Conservation (phyloP, 805 yeast genomes). For the Maudiozyma saulgeensis region DNA sequence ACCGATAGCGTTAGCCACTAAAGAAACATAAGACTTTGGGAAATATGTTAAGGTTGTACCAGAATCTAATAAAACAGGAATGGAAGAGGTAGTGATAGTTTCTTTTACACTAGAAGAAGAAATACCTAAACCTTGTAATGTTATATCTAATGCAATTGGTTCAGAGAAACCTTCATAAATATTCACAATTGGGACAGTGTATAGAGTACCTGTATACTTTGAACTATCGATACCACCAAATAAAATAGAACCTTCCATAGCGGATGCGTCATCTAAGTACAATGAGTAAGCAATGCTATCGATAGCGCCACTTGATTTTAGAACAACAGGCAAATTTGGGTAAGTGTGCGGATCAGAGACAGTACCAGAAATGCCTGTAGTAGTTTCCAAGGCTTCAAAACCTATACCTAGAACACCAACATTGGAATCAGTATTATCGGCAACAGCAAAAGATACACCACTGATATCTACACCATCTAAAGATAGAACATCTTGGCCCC, state of each 20-base stretch:
- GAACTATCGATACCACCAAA: slow-evolving; percentile 66
- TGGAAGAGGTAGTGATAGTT: slow-evolving; percentile 15
- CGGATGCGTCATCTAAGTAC: slow-evolving; percentile 38
- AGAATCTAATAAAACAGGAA: slow-evolving; percentile 41
- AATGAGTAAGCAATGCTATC: slow-evolving; percentile 50
- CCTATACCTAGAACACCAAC: slow-evolving; percentile 42
- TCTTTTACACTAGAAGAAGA: slow-evolving; percentile 16
- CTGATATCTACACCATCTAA: slow-evolving; percentile 22
- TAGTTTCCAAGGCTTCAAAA: slow-evolving; percentile 52
- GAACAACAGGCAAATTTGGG: slow-evolving; percentile 53
- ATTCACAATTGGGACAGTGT: slow-evolving; percentile 43
- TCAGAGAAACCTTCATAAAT: slow-evolving; percentile 7
- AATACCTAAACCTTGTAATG: slow-evolving; percentile 23
- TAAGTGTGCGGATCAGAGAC: slow-evolving; percentile 34
- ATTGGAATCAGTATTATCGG: slow-evolving; percentile 25
- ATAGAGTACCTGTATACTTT: slow-evolving; percentile 49
- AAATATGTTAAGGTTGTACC: slow-evolving; percentile 44
- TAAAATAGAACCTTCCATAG: slow-evolving; percentile 41
- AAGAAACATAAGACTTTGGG: slow-evolving; percentile 28
- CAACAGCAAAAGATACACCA: slow-evolving; percentile 19
- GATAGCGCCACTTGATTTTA: slow-evolving; percentile 50
- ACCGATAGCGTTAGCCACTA: slow-evolving; percentile 31
- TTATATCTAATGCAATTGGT: slow-evolving; percentile 14
- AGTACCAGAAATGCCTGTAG: slow-evolving; percentile 17
- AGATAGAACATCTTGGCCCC: slow-evolving; percentile 51